These are phyloP conservation scores for Hymenoscyphus occultus DNA, from an alignment of 2,329 filamentous ascomycete genomes.

Conservation along the genomic window DNA sequence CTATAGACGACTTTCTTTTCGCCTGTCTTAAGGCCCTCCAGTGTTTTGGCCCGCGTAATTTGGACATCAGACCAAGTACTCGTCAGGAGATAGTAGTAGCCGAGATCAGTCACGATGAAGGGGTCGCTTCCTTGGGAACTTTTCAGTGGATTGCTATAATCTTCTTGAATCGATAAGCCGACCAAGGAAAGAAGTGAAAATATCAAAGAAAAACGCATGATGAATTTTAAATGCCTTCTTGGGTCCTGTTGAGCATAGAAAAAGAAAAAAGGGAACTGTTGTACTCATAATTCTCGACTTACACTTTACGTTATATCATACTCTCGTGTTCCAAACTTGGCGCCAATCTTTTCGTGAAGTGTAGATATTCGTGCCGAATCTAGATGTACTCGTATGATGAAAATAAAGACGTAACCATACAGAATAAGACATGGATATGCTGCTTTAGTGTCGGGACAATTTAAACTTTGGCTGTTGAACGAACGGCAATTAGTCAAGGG, in stretches of 20 bases:
- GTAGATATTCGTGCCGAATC: no score
- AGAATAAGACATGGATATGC: no score
- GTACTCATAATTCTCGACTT: neutral
- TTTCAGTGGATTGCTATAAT: conserved; percentile 53
- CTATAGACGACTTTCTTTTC: conserved; percentile 50
- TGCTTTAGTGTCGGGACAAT: no score
- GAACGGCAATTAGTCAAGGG: no score
- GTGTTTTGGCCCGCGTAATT: conserved; percentile 51
- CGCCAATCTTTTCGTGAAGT: neutral
- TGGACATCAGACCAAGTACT: conserved; percentile 50
- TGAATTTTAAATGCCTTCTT: neutral
- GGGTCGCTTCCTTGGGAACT: conserved; percentile 49
- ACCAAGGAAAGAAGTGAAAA: neutral
- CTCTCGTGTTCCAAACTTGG: neutral
- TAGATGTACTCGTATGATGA: no score
- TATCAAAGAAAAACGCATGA: neutral
- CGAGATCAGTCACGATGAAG: neutral
- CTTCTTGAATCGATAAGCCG: conserved; percentile 15
- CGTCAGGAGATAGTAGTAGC: neutral
- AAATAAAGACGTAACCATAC: no score
- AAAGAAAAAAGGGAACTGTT: neutral
- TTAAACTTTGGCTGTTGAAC: no score
- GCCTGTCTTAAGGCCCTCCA: conserved; percentile 54
- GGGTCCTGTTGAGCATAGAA: neutral
- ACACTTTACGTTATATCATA: neutral